phyloP scores from a whole-genome alignment of 495 filamentous ascomycete genomes.

The Aspergillus saccharolyticus region DNA sequence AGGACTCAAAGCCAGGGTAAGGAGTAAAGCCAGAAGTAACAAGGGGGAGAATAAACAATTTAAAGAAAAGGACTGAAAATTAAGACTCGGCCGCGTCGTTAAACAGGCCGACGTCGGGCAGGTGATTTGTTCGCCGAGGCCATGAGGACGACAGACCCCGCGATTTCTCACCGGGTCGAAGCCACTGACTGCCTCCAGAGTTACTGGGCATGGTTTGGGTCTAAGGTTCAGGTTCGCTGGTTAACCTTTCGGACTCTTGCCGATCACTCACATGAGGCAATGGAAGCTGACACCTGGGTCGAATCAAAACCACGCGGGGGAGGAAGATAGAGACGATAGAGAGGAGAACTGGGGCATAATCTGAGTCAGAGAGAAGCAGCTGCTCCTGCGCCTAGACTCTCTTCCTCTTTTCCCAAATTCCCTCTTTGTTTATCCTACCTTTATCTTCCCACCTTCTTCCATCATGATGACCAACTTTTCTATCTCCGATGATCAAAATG shows the following conservation, averaged over 20 bases:
- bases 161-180: background rate
- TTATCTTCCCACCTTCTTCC: background rate
- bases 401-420: background rate
- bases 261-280: slow-evolving; percentile 3
- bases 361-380: background rate
- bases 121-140: background rate
- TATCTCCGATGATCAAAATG: background rate
- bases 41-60: background rate
- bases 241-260: background rate
- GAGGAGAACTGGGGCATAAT: background rate
- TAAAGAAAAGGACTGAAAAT: background rate
- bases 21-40: background rate
- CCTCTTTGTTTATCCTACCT: background rate
- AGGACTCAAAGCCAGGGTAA: background rate
- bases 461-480: background rate
- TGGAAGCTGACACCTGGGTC: background rate
- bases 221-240: background rate
- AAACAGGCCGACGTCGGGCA: slow-evolving; percentile 1
- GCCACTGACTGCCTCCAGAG: background rate
- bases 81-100: background rate
- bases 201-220: no score
- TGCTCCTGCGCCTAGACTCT: background rate
- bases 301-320: background rate
- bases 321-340: background rate
- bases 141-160: background rate